Conservation (phyloP, 2,329 filamentous ascomycete genomes). For the Colletotrichum sp. region DNA sequence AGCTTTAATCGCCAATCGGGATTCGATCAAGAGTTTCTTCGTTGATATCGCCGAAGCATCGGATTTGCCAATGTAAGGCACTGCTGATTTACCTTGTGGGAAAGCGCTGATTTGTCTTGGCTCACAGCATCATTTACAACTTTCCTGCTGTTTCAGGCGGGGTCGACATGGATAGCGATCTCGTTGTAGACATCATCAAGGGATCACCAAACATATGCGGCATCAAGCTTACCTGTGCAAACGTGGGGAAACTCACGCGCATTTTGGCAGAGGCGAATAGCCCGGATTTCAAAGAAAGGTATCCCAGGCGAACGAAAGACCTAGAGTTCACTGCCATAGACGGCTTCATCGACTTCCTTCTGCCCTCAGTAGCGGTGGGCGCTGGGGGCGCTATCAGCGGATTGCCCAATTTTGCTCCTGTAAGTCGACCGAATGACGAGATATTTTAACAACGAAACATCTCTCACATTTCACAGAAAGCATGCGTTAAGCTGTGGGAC, state of each 20-base stretch:
- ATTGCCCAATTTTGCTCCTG: not conserved
- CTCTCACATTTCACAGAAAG: not conserved
- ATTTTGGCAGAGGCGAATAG: not conserved
- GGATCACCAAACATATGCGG: constrained; percentile 62
- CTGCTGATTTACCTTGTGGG: not conserved
- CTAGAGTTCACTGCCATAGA: constrained; percentile 26
- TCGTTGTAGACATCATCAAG: constrained; percentile 57
- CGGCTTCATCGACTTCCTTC: constrained; percentile 31
- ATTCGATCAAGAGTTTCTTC: not conserved
- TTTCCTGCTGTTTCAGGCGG: not conserved
- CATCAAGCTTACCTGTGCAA: constrained; percentile 68
- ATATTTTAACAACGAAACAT: not conserved
- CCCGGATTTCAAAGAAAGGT: not conserved
- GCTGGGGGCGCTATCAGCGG: not conserved
- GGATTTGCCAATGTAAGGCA: not conserved
- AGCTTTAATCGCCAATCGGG: not conserved
- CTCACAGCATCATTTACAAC: not conserved
- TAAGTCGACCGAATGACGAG: not conserved
- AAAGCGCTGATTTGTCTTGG: not conserved
- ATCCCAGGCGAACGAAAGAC: constrained; percentile 16
- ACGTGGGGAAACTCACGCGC: not conserved
- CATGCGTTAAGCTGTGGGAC: not conserved
- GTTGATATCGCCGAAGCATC: not conserved
- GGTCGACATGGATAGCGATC: constrained; percentile 69
- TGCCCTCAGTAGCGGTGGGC: constrained; percentile 27